A percentile compares a stretch with the other conserved stretches of the same genome.
Conservation (phyloP, 129 eudicot genomes). For the Apium graveolens region DNA sequence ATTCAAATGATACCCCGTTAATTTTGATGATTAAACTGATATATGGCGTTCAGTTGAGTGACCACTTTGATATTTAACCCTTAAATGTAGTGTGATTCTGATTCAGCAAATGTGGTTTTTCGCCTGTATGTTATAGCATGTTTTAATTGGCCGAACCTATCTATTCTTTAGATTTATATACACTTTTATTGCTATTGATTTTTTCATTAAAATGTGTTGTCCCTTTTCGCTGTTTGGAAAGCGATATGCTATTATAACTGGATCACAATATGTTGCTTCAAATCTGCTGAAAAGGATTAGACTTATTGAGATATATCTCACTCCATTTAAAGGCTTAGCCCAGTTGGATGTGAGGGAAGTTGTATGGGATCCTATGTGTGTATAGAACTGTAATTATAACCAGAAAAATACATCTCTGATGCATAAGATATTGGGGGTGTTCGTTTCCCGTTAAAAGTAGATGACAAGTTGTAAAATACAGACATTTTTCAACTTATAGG, state of each 20-base stretch:
- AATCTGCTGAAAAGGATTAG: background rate
- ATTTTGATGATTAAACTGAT: too few species aligned
- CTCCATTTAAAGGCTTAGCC: background rate
- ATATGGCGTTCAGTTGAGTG: too few species aligned
- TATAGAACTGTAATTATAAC: background rate
- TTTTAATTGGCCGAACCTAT: background rate
- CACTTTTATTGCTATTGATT: background rate
- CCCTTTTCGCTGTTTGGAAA: background rate
- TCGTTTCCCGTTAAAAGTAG: too few species aligned
- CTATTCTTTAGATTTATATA: background rate
- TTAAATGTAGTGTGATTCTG: background rate
- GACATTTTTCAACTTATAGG: too few species aligned
- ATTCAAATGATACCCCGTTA: too few species aligned
- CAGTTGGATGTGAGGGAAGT: background rate
- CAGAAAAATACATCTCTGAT: background rate
- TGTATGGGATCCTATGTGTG: background rate
- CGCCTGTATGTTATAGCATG: background rate
- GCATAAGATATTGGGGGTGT: background rate
- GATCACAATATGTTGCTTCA: background rate
- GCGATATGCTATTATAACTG: background rate
- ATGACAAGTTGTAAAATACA: too few species aligned
- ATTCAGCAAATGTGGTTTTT: background rate
- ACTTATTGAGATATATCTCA: background rate
- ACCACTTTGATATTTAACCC: too few species aligned
- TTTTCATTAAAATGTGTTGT: background rate